Conservation (phyloP, 176 grass and related monocot species). For the Aechmea fasciata region DNA sequence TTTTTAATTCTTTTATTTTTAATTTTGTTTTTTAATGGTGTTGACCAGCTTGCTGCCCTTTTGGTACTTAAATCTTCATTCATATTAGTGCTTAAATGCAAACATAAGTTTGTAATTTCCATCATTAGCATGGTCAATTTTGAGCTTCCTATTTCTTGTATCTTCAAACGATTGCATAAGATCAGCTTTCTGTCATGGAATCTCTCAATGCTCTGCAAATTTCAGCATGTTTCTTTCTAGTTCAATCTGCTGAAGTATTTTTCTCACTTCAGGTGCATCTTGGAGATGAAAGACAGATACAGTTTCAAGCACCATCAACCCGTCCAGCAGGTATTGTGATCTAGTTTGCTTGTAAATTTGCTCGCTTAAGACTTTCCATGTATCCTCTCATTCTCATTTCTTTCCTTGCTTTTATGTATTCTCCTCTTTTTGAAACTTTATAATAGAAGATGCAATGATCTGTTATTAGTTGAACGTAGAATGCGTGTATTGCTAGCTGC, state of each 20-base stretch:
- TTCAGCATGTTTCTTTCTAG: neutral
- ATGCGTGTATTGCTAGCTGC: no score
- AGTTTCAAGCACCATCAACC: slow-evolving; percentile 29
- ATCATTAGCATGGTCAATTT: neutral
- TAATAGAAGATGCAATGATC: no score
- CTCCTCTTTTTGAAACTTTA: no score
- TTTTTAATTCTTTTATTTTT: neutral
- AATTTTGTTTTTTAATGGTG: neutral
- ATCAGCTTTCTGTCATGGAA: neutral
- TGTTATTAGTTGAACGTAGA: no score
- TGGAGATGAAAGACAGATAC: slow-evolving; percentile 42
- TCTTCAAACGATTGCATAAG: neutral
- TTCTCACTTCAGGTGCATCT: slow-evolving; percentile 45
- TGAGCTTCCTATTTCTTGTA: neutral
- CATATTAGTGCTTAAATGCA: neutral
- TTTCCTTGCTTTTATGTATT: neutral
- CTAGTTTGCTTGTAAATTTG: neutral
- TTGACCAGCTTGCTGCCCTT: neutral
- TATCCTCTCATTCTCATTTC: neutral
- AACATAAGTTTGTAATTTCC: neutral
- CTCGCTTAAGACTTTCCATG: no score
- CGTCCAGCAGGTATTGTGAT: slow-evolving; percentile 40
- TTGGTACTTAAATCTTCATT: neutral
- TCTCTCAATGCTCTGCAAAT: neutral
- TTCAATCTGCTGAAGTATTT: neutral